Evolutionary conservation across 768 basidiomycete species (phyloP).

Genomic region (Calocybe cyanea): DNA sequence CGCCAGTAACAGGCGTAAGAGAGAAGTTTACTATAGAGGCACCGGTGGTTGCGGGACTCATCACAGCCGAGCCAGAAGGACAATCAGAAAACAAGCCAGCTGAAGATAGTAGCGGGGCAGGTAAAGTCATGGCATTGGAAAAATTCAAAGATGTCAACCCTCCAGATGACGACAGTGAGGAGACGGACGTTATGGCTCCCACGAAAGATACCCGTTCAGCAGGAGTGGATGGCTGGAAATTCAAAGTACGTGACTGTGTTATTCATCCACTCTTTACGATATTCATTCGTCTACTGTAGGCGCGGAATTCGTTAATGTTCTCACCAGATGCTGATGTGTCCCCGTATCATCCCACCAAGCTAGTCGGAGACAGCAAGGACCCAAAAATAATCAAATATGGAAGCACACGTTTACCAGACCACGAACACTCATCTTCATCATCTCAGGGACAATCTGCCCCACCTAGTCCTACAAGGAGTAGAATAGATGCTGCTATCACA

Average conservation of each 20-base stretch:
- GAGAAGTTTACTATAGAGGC: constrained; percentile 65
- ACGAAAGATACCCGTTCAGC: constrained; percentile 69
- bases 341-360: constrained; percentile 56
- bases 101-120: constrained; percentile 18
- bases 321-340: constrained; percentile 85
- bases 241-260: constrained; percentile 52
- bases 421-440: constrained; percentile 48
- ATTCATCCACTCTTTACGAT: constrained; percentile 4
- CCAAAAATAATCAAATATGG: constrained; percentile 69
- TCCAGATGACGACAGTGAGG: constrained; percentile 24
- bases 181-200: constrained; percentile 77
- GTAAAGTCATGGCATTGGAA: constrained; percentile 20
- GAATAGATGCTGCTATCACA: constrained; percentile 87
- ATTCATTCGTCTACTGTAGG: constrained; percentile 44
- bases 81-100: constrained; percentile 21
- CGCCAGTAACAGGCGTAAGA: constrained; percentile 56
- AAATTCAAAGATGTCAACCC: constrained; percentile 21
- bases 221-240: constrained; percentile 78
- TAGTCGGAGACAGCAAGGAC: constrained; percentile 28
- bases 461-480: constrained; percentile 86
- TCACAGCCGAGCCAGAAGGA: constrained; percentile 34
- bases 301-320: constrained; percentile 95
- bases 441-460: constrained; percentile 52
- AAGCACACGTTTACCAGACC: constrained; percentile 78
- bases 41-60: constrained; percentile 51